Base-by-base conservation (phyloP, 2,329 filamentous ascomycete genomes). In the Lachnellula willkommii region DNA sequence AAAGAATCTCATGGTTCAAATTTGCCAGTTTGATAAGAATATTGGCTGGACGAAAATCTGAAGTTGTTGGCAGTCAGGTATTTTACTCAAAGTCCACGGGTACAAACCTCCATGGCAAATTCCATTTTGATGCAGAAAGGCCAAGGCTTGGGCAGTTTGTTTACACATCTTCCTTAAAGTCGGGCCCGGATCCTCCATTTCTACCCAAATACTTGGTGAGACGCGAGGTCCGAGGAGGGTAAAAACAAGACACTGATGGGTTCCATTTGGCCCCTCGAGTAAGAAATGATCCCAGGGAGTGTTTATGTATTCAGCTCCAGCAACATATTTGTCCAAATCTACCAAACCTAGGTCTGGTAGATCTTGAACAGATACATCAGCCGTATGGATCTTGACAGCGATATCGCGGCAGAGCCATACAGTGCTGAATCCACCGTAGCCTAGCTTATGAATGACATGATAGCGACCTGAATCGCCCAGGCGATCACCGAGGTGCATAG, bases 361-460 rank as follows among this genome's bases (percentile, higher is more conserved):
- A 8, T 37, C 22, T 5, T 50, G 35, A n/a, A 3, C 8, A 9
- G 50, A 47, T 39, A 35, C 37, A 22, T 54, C 45, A 2, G 54
- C 57, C n/a, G 39, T 50, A 15, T 43, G 24, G 26, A 58, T 26
- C 28, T 60, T 60, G 37, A 60, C 7, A 17, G 55, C 58, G 1
- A 58, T 3, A 46, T 74, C 73, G 12, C 51, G 62, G 12, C 71
- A 70, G 46, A 74, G 66, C 70, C 71, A 75, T 46, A 74, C 66
- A 2, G 70, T 74, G 20, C 7, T 72, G 73, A 61, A 70, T 14
- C 66, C 67, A 2, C 72, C 72, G 62, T 63, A 70, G 2, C 71
- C 72, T 15, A 75, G 64, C 57, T 75, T 74, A 54, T 73, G 68
- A 1, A 67, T 63, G 47, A 75, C 66, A 2, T 48, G 60, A 55